Conservation (phyloP, 352 stramenopile species). For the Globisporangium barbulae region DNA sequence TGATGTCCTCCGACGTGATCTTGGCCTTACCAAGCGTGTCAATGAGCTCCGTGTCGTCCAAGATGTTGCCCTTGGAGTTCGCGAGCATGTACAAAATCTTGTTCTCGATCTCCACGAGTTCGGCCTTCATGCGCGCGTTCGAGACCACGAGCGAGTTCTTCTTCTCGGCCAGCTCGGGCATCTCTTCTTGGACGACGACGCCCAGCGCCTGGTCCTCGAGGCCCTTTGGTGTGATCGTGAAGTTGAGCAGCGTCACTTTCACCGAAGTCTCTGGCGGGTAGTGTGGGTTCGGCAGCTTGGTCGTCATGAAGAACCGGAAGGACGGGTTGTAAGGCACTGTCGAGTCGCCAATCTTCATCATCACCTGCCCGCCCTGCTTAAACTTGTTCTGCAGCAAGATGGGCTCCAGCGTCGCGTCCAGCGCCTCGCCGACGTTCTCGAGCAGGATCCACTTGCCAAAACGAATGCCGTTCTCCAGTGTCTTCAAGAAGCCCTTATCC, state of each 20-base stretch:
- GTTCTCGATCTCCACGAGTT: constrained; percentile 93
- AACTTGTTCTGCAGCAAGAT: constrained; percentile 92
- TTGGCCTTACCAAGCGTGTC: constrained; percentile 91
- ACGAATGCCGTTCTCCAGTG: constrained; percentile 89
- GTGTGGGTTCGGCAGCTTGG: constrained; percentile 91
- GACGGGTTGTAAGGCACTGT: constrained; percentile 89
- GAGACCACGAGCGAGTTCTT: constrained; percentile 92
- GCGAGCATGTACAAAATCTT: constrained; percentile 92
- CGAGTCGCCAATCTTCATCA: constrained; percentile 92
- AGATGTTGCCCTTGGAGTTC: constrained; percentile 92
- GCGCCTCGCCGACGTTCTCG: constrained; percentile 82
- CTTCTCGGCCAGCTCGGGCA: constrained; percentile 92
- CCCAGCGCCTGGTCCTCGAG: constrained; percentile 91
- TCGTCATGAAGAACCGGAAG: constrained; percentile 94
- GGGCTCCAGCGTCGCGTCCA: constrained; percentile 90
- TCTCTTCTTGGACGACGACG: constrained; percentile 92
- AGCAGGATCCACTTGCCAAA: constrained; percentile 92
- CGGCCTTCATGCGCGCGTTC: constrained; percentile 90
- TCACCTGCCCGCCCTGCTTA: constrained; percentile 89
- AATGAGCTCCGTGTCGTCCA: constrained; percentile 92
- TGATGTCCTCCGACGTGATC: constrained; percentile 91
- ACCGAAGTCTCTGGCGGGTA: constrained; percentile 92
- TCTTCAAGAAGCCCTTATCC: constrained; percentile 80
- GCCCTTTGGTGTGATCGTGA: constrained; percentile 89
- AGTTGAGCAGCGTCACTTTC: constrained; percentile 92